Evolutionary conservation across 2,329 filamentous ascomycete genomes (phyloP).

Genomic region (Diplodia corticola): DNA sequence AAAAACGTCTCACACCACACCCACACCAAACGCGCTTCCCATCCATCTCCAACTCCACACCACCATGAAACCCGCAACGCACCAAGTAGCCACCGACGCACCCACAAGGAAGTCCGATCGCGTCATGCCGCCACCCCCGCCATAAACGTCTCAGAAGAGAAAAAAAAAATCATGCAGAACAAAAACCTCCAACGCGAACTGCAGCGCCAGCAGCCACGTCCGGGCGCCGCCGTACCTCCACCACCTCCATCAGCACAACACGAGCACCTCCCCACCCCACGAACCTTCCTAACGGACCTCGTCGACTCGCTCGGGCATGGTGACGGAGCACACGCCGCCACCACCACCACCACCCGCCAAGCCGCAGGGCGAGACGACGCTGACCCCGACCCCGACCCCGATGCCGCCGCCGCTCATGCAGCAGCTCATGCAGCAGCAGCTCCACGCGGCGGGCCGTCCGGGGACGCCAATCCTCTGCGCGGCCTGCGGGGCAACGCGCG

Average conservation of each 20-base stretch:
- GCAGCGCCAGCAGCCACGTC: no score
- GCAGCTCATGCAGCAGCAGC: background rate
- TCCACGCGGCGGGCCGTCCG: no score
- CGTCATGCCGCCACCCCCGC: conserved; percentile 12
- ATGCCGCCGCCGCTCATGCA: background rate
- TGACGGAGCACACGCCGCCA: no score
- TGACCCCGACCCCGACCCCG: background rate
- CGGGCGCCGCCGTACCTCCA: no score
- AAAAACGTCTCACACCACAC: background rate
- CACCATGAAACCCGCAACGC: conserved; percentile 19
- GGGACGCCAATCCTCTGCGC: conserved; percentile 28
- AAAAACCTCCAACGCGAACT: background rate
- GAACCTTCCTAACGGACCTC: conserved; percentile 38
- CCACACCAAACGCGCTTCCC: background rate
- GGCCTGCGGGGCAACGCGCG: conserved; percentile 39
- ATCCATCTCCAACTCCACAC: background rate
- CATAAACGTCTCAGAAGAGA: conserved; percentile 2
- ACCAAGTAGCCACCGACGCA: background rate
- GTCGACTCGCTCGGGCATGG: conserved; percentile 36
- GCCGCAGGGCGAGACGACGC: background rate
- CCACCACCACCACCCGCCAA: no score
- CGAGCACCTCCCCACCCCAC: conserved; percentile 29
- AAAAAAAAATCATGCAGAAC: background rate
- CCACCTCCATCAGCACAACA: background rate
- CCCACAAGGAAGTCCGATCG: background rate